phyloP scores from a whole-genome alignment of 345 rosid genomes.

The Salix brachista region DNA sequence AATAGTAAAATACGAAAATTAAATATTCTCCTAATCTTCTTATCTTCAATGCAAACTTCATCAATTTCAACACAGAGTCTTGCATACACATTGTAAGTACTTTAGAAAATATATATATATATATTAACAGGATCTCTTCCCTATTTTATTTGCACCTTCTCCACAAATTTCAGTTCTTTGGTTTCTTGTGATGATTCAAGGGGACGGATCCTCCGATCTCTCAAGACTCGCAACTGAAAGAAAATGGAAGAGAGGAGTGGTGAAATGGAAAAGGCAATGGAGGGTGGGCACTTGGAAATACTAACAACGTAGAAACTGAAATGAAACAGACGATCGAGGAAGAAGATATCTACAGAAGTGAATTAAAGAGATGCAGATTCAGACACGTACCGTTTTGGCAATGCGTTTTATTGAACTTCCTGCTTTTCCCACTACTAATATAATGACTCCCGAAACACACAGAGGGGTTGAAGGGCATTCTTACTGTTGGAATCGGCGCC shows the following conservation, averaged over 20 bases:
- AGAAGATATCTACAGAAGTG: background rate
- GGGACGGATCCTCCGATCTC: background rate
- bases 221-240: background rate
- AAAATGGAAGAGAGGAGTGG: background rate
- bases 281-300: background rate
- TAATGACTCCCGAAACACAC: background rate
- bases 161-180: too few relatives aligned
- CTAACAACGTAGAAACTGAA: background rate
- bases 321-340: background rate
- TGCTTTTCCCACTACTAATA: background rate
- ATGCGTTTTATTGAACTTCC: background rate
- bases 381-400: background rate
- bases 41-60: too few relatives aligned
- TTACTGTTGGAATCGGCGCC: slow-evolving; percentile 12
- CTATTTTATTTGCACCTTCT: too few relatives aligned
- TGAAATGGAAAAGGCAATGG: background rate
- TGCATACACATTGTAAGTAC: too few relatives aligned
- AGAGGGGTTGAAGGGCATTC: background rate
- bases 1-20: too few relatives aligned
- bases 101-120: too few relatives aligned
- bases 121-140: too few relatives aligned
- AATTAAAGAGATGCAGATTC: background rate
- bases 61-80: too few relatives aligned
- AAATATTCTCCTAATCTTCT: too few relatives aligned
- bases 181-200: background rate